Conservation (phyloP, 192 early-diverging fungal species). For the Mortierella claussenii region DNA sequence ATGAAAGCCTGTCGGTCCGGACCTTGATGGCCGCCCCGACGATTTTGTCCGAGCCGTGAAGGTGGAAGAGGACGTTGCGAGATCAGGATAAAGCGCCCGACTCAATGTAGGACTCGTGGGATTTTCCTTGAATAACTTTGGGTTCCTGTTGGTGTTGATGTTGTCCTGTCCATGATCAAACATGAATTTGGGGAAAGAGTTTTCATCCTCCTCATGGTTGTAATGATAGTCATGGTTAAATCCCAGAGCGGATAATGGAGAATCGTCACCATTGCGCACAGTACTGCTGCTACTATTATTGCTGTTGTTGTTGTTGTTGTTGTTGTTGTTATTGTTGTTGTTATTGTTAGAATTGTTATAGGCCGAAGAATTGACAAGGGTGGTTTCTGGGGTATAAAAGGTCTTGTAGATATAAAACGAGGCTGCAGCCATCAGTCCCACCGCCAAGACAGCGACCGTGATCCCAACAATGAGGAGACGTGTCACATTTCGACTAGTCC, state of each 20-base stretch:
- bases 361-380: no score
- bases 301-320: no score
- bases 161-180: constrained; percentile 29
- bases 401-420: constrained; percentile 22
- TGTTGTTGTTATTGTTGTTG: no score
- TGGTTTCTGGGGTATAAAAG: constrained; percentile 11
- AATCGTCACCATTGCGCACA: no score
- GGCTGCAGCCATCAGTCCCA: constrained; percentile 4
- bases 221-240: neutral
- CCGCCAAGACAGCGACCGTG: constrained; percentile 1
- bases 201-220: constrained; percentile 23
- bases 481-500: neutral
- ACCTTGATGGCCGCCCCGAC: no score
- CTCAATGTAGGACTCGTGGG: neutral
- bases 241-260: no score
- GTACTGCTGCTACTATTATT: no score
- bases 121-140: constrained; percentile 15
- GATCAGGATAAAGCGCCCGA: neutral
- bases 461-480: constrained; percentile 11
- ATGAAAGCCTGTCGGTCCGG: no score
- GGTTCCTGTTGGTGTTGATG: constrained; percentile 19
- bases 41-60: neutral
- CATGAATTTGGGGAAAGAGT: constrained; percentile 9
- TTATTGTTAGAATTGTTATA: no score
- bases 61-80: neutral